Conservation (phyloP, 108 stramenopile species). For the Skeletonema menzelii region DNA sequence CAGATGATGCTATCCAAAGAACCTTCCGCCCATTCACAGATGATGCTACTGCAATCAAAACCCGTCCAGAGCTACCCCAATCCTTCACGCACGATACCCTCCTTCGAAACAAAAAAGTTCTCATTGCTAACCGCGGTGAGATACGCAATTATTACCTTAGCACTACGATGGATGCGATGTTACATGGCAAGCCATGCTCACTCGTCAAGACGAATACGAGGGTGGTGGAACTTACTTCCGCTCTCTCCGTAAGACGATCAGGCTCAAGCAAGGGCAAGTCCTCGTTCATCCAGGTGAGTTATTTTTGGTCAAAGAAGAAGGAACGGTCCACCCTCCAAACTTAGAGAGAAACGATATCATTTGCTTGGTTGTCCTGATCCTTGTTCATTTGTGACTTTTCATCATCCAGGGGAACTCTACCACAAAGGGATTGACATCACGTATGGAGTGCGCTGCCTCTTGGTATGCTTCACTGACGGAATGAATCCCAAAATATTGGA, state of each 20-base stretch:
- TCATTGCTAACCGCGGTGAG: constrained; percentile 96
- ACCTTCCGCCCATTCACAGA: no score
- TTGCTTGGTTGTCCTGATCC: no score
- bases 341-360: no score
- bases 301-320: no score
- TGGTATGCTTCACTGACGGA: constrained; percentile 59
- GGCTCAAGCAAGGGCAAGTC: constrained; percentile 51
- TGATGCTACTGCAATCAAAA: no score
- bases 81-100: constrained; percentile 33
- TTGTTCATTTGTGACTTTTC: no score
- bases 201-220: constrained; percentile 46
- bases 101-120: constrained; percentile 59
- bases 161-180: constrained; percentile 15
- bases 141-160: no score
- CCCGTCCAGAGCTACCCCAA: constrained; percentile 13
- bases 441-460: constrained; percentile 38
- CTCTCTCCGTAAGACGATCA: constrained; percentile 48
- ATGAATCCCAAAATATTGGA: constrained; percentile 43
- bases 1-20: no score
- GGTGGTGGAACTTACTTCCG: constrained; percentile 63
- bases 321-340: no score
- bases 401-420: constrained; percentile 48
- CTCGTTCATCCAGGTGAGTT: constrained; percentile 50
- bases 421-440: constrained; percentile 59
- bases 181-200: constrained; percentile 49